Percentiles rank a stretch among this genome's conserved stretches.
Conservation (phyloP, 83 land plant species). For the Picea abies region DNA sequence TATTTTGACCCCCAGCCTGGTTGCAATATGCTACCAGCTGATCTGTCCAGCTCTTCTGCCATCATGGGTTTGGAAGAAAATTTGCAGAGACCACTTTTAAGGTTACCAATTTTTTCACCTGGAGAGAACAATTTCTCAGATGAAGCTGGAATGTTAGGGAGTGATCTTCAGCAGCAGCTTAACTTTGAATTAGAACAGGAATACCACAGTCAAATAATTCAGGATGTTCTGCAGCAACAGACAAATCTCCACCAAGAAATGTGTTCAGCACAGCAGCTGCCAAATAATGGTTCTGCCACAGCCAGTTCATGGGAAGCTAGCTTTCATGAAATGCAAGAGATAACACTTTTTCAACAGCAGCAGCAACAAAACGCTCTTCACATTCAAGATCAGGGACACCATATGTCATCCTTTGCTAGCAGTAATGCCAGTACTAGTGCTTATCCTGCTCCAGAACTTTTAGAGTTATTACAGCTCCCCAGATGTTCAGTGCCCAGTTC, state of each 20-base stretch:
- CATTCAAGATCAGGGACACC: constrained; percentile 4
- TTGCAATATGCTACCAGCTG: not conserved
- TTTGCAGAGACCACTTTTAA: not conserved
- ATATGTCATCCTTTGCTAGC: not conserved
- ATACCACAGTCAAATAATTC: constrained; percentile 17
- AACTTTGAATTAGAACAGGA: constrained; percentile 27
- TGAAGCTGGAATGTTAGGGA: constrained; percentile 6
- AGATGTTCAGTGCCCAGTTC: constrained; percentile 21
- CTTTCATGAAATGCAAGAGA: constrained; percentile 51
- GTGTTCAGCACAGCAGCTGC: not conserved
- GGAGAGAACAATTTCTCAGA: constrained; percentile 18
- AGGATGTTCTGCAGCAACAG: constrained; percentile 16
- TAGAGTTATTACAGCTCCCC: constrained; percentile 78
- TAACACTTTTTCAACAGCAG: constrained; percentile 39
- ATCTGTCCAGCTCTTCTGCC: not conserved
- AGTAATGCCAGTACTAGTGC: not conserved
- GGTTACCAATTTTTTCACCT: constrained; percentile 8
- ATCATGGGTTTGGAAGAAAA: constrained; percentile 8
- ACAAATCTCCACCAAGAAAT: not conserved
- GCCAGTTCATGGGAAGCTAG: constrained; percentile 49
- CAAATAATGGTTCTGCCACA: constrained; percentile 1
- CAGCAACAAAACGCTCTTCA: constrained; percentile 25
- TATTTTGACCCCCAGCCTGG: constrained; percentile 7
- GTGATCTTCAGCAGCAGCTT: constrained; percentile 19
- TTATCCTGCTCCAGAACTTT: constrained; percentile 59